phyloP scores from a whole-genome alignment of 305 asterid species.

The Fraxinus greggii region DNA sequence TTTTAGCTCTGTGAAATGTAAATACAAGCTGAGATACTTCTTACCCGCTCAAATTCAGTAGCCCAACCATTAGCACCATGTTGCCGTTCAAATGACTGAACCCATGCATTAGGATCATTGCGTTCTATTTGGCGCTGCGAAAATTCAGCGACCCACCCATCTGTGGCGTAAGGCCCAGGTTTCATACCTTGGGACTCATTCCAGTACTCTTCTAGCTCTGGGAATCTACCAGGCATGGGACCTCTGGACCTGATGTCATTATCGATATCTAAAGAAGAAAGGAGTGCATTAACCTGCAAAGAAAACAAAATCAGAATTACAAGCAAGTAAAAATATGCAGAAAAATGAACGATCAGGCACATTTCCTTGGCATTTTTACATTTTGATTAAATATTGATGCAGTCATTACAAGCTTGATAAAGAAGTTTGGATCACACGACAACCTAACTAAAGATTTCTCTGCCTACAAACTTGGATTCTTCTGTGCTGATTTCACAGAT shows the following conservation, averaged over 20 bases:
- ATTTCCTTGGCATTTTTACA: background rate
- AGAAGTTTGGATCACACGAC: background rate
- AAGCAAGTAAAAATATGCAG: constrained; percentile 17
- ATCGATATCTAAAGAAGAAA: constrained; percentile 88
- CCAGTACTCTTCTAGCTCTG: constrained; percentile 93
- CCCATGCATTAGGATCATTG: constrained; percentile 82
- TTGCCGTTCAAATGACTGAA: constrained; percentile 83
- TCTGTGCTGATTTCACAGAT: background rate
- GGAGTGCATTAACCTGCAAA: constrained; percentile 87
- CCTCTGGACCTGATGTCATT: constrained; percentile 67
- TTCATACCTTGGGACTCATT: constrained; percentile 82
- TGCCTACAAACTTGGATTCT: background rate
- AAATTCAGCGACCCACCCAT: constrained; percentile 90
- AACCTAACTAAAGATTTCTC: constrained; percentile 6
- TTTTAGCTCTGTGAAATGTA: background rate
- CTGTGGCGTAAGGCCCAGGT: constrained; percentile 56
- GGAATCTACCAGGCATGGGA: constrained; percentile 67
- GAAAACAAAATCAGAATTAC: constrained; percentile 16
- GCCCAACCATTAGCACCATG: constrained; percentile 97
- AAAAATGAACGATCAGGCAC: constrained; percentile 13
- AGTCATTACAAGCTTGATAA: background rate
- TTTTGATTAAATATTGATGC: background rate
- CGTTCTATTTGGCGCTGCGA: constrained; percentile 53
- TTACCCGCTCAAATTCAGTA: constrained; percentile 95
- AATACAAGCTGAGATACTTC: constrained; percentile 29